Evolutionary conservation across 2,329 filamentous ascomycete species (phyloP).

Genomic region (Aspergillus sp.): DNA sequence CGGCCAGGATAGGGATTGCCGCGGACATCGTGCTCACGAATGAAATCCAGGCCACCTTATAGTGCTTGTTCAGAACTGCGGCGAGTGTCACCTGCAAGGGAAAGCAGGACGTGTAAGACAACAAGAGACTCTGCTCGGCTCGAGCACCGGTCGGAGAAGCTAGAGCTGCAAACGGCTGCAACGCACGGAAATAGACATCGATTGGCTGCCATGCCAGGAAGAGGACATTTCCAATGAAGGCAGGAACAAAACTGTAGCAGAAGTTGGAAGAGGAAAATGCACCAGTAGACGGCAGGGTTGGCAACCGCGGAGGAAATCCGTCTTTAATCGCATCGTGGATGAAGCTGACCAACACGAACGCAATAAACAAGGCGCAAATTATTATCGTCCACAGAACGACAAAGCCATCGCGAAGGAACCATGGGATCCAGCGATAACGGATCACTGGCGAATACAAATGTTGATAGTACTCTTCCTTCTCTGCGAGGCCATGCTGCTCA

Average conservation of each 20-base stretch:
- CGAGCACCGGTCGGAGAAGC: conserved; percentile 54
- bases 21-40: conserved; percentile 55
- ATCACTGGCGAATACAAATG: conserved; percentile 55
- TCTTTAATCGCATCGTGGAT: conserved; percentile 64
- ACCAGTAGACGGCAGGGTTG: conserved; percentile 58
- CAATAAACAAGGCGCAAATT: conserved; percentile 63
- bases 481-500: conserved; percentile 39
- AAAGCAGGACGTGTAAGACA: conserved; percentile 58
- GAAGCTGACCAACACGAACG: conserved; percentile 78
- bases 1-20: conserved; percentile 60
- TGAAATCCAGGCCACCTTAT: conserved; percentile 58
- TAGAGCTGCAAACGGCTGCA: conserved; percentile 61
- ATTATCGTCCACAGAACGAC: conserved; percentile 68
- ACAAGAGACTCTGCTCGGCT: conserved; percentile 58
- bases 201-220: conserved; percentile 63
- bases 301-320: conserved; percentile 72
- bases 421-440: conserved; percentile 71
- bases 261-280: conserved; percentile 89
- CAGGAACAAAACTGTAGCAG: conserved; percentile 70
- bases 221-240: conserved; percentile 59
- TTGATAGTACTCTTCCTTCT: conserved; percentile 50
- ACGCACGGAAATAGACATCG: conserved; percentile 61
- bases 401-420: conserved; percentile 69
- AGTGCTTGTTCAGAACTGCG: conserved; percentile 59
- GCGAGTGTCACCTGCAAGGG: conserved; percentile 56